Conservation (phyloP, 2,329 filamentous ascomycete genomes). For the Apiospora saccharicola region DNA sequence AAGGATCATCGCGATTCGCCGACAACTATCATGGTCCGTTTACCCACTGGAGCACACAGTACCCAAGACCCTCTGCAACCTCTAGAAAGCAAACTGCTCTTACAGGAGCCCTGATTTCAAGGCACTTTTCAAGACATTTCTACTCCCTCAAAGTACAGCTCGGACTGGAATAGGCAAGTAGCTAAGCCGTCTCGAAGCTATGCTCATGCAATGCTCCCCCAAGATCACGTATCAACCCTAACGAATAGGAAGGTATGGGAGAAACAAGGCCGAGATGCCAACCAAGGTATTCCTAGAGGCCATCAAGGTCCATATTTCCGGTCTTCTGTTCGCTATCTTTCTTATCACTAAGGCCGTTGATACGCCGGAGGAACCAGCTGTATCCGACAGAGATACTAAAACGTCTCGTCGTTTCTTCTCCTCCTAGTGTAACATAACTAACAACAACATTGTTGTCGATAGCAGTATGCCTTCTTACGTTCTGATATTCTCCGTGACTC, state of each 20-base stretch:
- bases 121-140: background rate
- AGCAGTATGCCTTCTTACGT: background rate
- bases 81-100: background rate
- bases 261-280: background rate
- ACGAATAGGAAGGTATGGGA: slow-evolving; percentile 7
- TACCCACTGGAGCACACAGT: background rate
- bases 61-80: background rate
- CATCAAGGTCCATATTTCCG: background rate
- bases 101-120: background rate
- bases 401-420: background rate
- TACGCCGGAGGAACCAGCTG: background rate
- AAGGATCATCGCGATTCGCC: slow-evolving; percentile 3
- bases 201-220: slow-evolving; percentile 6
- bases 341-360: background rate
- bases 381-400: background rate
- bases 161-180: slow-evolving; percentile 19
- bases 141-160: background rate
- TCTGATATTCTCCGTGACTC: background rate
- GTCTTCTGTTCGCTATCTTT: background rate
- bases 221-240: slow-evolving; percentile 14
- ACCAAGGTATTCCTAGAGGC: background rate
- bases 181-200: background rate
- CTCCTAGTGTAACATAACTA: background rate
- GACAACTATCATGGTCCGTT: background rate
- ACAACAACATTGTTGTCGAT: background rate